Base-by-base conservation (phyloP, 306 rosid species). In the Cicer pinnatifidum region DNA sequence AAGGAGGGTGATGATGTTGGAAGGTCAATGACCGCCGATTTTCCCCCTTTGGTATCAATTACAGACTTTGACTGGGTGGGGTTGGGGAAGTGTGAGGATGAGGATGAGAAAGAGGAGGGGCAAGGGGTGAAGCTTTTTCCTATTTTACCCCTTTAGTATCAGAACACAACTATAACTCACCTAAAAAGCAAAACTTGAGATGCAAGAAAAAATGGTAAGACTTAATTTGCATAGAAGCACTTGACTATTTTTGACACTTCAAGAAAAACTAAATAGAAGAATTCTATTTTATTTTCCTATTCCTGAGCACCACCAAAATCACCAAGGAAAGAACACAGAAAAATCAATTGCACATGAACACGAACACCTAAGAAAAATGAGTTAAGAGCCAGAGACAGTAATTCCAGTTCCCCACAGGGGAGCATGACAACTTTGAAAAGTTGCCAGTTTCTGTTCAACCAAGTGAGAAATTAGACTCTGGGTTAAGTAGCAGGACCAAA, bases 391-490 rank as follows among this genome's bases (percentile, higher is more conserved):
- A 28, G 50, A 63, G 23, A n/a, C 39, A 38, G 71, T 47, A 37
- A 38, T 61, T 39, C 23, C 28, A 75, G 15, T 50, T 75, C 64
- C 13, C 41, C 23, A 35, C 72, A 52, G 10, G 67, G 67, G 61
- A 66, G 23, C 72, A 51, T 41, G 59, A 62, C 9, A 33, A 52
- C 38, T 62, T 54, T 63, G 63, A 75, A 57, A 51, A 72, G 61
- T n/a, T 56, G 28, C 33, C 52, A 33, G 59, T 56, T 76, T 75
- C 50, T 76, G 28, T 56, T 67, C 43, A 62, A 61, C 69, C 58
- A 61, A 41, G 52, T 63, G 67, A 69, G 23, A 48, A 43, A 47
- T 77, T 40, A 69, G 54, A 77, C 11, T 23, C 33, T n/a, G 62
- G 35, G 16, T 48, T 23, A 9, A n/a, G 56, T 13, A 11, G 19